Evolutionary conservation across 1,284 basidiomycete genomes (phyloP).

Genomic region (Athelia sp.): DNA sequence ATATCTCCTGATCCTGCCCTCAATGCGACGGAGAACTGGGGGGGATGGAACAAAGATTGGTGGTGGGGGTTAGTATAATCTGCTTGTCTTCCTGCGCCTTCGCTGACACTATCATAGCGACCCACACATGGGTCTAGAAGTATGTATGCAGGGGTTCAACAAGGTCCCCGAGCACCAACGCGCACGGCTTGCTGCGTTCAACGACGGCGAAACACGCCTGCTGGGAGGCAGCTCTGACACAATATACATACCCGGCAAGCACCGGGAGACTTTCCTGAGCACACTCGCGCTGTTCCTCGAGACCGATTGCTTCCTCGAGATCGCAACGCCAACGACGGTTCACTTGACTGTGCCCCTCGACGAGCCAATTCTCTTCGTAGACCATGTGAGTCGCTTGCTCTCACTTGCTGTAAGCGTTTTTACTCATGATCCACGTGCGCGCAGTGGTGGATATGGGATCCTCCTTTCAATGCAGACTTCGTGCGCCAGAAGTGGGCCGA

Average conservation of each 20-base stretch:
- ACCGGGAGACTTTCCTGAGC: conserved; percentile 33
- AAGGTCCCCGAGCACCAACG: conserved; percentile 29
- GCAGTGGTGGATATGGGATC: conserved; percentile 46
- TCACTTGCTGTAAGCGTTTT: background rate
- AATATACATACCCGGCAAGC: conserved; percentile 39
- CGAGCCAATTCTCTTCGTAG: conserved; percentile 40
- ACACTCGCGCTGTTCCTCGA: conserved; percentile 38
- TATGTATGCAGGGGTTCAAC: conserved; percentile 36
- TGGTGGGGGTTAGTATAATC: conserved; percentile 37
- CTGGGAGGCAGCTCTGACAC: conserved; percentile 48
- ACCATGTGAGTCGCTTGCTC: conserved; percentile 32
- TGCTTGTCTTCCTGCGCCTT: background rate
- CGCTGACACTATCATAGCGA: conserved; percentile 23
- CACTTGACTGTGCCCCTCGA: conserved; percentile 33
- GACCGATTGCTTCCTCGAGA: conserved; percentile 45
- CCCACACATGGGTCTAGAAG: conserved; percentile 36
- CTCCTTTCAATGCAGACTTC: conserved; percentile 39
- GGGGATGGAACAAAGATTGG: conserved; percentile 37
- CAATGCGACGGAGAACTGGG: conserved; percentile 31
- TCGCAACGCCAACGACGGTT: conserved; percentile 39
- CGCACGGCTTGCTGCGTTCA: conserved; percentile 29
- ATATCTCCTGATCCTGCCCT: conserved; percentile 34
- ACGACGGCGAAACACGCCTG: conserved; percentile 28
- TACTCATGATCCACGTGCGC: background rate
- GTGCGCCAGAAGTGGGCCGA: conserved; percentile 40